phyloP scores from a whole-genome alignment of 1,284 basidiomycete genomes.

The Caloboletus inedulis region DNA sequence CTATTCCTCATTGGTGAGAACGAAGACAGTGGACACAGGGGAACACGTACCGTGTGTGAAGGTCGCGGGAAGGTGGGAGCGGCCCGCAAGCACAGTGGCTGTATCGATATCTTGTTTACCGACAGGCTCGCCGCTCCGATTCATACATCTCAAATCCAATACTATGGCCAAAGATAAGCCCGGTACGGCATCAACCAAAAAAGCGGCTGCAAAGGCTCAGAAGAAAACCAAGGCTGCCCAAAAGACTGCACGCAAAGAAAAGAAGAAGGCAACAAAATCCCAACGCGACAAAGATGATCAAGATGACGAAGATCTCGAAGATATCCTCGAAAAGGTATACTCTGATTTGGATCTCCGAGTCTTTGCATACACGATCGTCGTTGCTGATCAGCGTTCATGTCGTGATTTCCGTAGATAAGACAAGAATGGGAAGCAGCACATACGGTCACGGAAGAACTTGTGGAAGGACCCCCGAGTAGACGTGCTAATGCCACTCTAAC shows the following conservation, averaged over 20 bases:
- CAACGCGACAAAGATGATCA: constrained; percentile 51
- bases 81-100: neutral
- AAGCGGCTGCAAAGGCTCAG: constrained; percentile 56
- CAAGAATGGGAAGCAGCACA: constrained; percentile 74
- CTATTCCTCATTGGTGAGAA: too few species aligned
- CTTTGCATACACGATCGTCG: neutral
- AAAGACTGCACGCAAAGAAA: constrained; percentile 70
- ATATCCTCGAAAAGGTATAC: constrained; percentile 70
- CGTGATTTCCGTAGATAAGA: constrained; percentile 54
- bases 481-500: constrained; percentile 81
- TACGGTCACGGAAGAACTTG: constrained; percentile 72
- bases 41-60: too few species aligned
- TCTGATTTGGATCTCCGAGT: constrained; percentile 2
- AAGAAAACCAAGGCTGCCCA: constrained; percentile 72
- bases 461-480: constrained; percentile 74
- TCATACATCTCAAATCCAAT: neutral
- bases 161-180: constrained; percentile 23
- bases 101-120: neutral
- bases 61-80: too few species aligned
- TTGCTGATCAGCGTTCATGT: neutral
- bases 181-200: constrained; percentile 38
- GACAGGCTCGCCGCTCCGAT: neutral
- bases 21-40: too few species aligned
- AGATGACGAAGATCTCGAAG: constrained; percentile 77
- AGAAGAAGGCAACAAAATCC: constrained; percentile 52